Base-by-base conservation (phyloP, 2,329 filamentous ascomycete species). In the Colletotrichum tanaceti region DNA sequence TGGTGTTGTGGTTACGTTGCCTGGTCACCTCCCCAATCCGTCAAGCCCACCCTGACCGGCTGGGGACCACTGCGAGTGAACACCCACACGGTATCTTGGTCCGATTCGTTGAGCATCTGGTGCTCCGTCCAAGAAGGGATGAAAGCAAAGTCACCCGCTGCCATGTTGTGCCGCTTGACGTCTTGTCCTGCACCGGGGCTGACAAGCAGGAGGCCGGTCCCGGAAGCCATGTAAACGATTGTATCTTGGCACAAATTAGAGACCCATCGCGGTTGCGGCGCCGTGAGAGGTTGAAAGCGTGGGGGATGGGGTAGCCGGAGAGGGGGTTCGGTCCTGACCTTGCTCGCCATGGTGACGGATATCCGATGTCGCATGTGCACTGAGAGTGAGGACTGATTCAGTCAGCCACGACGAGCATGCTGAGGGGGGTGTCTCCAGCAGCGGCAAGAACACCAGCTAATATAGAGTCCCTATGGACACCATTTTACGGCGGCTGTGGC, bases 271-370 rank as follows among this genome's bases (percentile, higher is more conserved):
- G n/a, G 38, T 9, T 28, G 16, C 38, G 7, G 46, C 20, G 38
- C 24, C 38, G 28, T 20, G 2, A 57, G 18, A 57, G 16, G 28
- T 39, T 10, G 18, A 13, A 3, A 32, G 49, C 13, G 41, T 32
- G 47, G n/a, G 41, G 39, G 53, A 32, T 39, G 32, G 49, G 58
- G 32, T 24, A 53, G 14, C 14, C 41, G 61, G 32, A 63, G 49
- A 44, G 60, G 58, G 9, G 41, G 18, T 22, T 38, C 32, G 20
- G 14, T 44, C 32, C 81, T 73, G 74, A 89, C 87, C 87, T 83
- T 92, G 89, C 74, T 89, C 85, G 63, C 89, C 90, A 73, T 93
- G 89, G 73, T 93, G 91, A 71, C 91, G 89, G 24, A 93, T 82
- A 6, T 87, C 85, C 0, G 89, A 89, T 2, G 84, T 79, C 35